Evolutionary conservation across 2,329 filamentous ascomycete genomes (phyloP), one percentile per base, ranked within the genome.

Genomic region (Phyllosticta capitalensis): DNA sequence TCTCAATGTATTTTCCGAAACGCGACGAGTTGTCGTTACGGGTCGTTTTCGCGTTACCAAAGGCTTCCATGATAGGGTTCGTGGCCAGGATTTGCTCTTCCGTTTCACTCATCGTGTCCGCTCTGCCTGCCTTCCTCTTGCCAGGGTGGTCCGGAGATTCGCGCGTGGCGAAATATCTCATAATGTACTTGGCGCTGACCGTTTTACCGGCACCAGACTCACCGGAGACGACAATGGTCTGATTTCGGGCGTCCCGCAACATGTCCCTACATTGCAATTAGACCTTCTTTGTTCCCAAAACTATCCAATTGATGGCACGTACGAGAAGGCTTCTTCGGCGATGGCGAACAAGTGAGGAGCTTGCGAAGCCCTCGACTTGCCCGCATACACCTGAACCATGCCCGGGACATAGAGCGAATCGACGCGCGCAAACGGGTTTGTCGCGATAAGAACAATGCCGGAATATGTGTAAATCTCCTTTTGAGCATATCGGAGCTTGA

Each of bases 391-490:
- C 75, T 99, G 94, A n/a, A 99, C 92, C 92, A 99, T 99, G 65
- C 94, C 94, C 19, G 92, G 92, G 10, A 99, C 94, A 75, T 99
- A 99, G 70, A 99, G 85, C 50, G 94, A 99, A 74, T 99, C 94
- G 66, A 99, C 92, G 65, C 94, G 84, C 58, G 95, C 94, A 70
- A 99, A 99, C 21, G 94, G 94, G 77, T 99, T 99, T 64, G 94
- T 95, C 64, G 94, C 94, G 78, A 99, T 99, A 67, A 99, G 82
- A 65, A 99, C 94, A 71, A 99, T 97, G 72, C 94, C 94, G 73
- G 90, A 96, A 79, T 99, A 99, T 70, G 94, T 99, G 81, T 99
- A 99, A 69, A 99, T 99, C 75, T 99, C 94, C 77, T 97, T 97
- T 75, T 99, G 94, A 64, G 89, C 83, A 78, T 99, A 99, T 74